Evolutionary conservation across 2,329 filamentous ascomycete species (phyloP).

Genomic region (Cladosporium sp.): DNA sequence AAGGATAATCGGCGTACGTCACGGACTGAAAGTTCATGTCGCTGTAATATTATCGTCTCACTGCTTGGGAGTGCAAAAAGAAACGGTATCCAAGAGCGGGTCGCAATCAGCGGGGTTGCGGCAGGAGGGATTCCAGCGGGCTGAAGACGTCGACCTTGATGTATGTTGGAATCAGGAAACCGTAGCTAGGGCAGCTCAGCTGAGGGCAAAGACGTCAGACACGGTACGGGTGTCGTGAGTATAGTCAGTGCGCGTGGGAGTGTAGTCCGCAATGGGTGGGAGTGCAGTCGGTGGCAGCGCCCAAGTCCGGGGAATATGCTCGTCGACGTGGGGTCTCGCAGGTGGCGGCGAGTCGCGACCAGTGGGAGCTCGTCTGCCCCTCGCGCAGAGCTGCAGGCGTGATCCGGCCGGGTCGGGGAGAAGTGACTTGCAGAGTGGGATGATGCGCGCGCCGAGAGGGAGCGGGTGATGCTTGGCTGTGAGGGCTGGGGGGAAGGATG

Average conservation of each 20-base stretch:
- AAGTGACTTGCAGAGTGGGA: conserved; percentile 27
- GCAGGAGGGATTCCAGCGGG: too few species aligned
- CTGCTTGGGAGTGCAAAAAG: too few species aligned
- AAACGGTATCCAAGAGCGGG: too few species aligned
- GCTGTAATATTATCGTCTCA: too few species aligned
- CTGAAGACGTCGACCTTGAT: too few species aligned
- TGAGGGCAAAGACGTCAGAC: neutral
- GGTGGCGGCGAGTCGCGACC: conserved; percentile 11
- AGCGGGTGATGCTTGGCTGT: conserved; percentile 5
- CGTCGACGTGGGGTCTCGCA: conserved; percentile 5
- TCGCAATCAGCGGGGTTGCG: too few species aligned
- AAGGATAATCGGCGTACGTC: conserved; percentile 20
- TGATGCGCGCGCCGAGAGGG: conserved; percentile 10
- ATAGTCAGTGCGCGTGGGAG: conserved; percentile 2
- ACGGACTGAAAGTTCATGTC: conserved; percentile 27
- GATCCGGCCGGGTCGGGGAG: conserved; percentile 2
- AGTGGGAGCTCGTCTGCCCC: conserved; percentile 4
- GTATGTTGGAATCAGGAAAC: too few species aligned
- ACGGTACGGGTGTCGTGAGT: conserved; percentile 6
- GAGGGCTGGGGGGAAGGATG: neutral
- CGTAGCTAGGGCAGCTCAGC: too few species aligned
- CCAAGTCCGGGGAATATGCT: neutral
- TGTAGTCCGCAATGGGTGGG: neutral
- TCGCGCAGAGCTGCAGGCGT: conserved; percentile 8
- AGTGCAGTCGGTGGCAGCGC: neutral